These are phyloP conservation scores for Rhizopus sp. DNA, from an alignment of 371 early-diverging fungal genomes.

Conservation along the genomic window DNA sequence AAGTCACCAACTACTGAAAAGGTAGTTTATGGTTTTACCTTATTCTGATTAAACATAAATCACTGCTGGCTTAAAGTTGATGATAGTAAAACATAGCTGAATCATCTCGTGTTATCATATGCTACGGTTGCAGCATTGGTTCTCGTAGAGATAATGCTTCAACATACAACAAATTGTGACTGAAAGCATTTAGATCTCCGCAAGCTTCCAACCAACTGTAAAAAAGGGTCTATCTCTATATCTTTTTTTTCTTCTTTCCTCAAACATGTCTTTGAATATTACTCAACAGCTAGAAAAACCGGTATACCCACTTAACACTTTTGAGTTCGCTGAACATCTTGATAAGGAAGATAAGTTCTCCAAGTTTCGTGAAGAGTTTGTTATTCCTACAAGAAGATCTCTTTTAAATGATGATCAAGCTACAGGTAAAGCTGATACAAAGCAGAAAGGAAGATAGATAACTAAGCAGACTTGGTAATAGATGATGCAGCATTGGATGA, in stretches of 20 bases:
- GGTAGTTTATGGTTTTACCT: too few species aligned
- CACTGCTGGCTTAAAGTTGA: too few species aligned
- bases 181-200: too few species aligned
- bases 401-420: conserved; percentile 11
- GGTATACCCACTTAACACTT: conserved; percentile 2
- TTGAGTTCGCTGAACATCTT: conserved; percentile 57
- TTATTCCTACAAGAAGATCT: conserved; percentile 59
- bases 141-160: too few species aligned
- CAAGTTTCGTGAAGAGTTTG: conserved; percentile 66
- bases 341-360: conserved; percentile 63
- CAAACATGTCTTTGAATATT: not conserved
- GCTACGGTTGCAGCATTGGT: too few species aligned
- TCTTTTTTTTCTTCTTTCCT: not conserved
- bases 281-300: not conserved
- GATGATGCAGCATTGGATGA: conserved; percentile 36
- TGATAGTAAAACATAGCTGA: too few species aligned
- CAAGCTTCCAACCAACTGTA: too few species aligned
- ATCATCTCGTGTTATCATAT: too few species aligned
- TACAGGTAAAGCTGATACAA: conserved; percentile 19
- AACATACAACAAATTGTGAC: too few species aligned
- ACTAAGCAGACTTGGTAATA: conserved; percentile 1
- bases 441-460: not conserved
- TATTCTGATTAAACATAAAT: too few species aligned
- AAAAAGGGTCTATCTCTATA: not conserved
- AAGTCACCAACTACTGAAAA: too few species aligned